These are phyloP conservation scores for Cladobotryum protrusum DNA, from an alignment of 2,329 filamentous ascomycete genomes.

Conservation along the genomic window DNA sequence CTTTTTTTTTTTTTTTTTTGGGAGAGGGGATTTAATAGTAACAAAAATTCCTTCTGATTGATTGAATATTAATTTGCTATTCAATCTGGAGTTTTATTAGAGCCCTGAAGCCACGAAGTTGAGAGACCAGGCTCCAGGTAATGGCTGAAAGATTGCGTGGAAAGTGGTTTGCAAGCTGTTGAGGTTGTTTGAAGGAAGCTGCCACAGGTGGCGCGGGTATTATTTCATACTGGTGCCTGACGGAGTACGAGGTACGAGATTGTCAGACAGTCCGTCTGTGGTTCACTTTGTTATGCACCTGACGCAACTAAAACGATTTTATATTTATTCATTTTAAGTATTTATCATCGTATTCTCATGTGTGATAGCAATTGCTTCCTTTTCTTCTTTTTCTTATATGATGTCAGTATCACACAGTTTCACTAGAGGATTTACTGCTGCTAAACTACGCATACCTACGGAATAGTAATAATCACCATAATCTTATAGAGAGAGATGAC, in stretches of 20 bases:
- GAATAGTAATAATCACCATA: too few species aligned
- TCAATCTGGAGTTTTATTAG: too few species aligned
- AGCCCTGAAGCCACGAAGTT: background rate
- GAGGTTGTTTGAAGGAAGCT: constrained; percentile 5
- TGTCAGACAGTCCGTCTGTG: too few species aligned
- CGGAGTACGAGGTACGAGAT: too few species aligned
- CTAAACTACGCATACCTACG: too few species aligned
- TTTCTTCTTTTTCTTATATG: background rate
- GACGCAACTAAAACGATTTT: too few species aligned
- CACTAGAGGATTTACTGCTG: too few species aligned
- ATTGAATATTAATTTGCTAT: background rate
- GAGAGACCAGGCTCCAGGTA: background rate
- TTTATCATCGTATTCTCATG: too few species aligned
- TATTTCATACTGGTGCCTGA: background rate
- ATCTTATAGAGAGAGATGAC: too few species aligned
- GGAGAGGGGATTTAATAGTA: background rate
- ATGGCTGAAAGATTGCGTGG: constrained; percentile 3
- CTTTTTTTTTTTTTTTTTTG: background rate
- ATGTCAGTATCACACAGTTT: too few species aligned
- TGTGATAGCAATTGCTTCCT: background rate
- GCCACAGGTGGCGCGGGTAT: constrained; percentile 6
- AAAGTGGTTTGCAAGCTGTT: constrained; percentile 2
- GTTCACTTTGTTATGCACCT: too few species aligned
- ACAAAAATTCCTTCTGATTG: background rate
- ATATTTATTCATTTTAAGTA: too few species aligned